phyloP scores from a whole-genome alignment of 768 basidiomycete genomes.

The Leucosporidium yakuticum region DNA sequence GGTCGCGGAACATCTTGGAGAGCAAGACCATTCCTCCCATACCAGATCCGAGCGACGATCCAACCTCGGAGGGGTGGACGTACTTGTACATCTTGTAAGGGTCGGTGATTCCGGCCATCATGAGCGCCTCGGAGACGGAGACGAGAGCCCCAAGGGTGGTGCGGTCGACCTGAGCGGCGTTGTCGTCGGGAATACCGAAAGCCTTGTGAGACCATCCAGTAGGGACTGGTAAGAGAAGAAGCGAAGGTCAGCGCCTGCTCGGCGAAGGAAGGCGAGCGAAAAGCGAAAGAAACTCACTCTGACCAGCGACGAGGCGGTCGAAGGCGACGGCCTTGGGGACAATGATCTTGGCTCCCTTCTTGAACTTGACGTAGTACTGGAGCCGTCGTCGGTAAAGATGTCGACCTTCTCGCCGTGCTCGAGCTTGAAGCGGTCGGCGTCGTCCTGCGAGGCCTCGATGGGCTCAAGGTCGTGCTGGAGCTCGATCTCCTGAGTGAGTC shows the following conservation, averaged over 20 bases:
- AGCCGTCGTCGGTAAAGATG: constrained; percentile 81
- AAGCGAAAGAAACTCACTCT: constrained; percentile 44
- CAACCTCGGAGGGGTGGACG: constrained; percentile 93
- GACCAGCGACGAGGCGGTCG: constrained; percentile 88
- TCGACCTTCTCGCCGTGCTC: constrained; percentile 97
- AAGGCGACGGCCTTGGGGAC: constrained; percentile 95
- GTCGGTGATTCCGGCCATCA: constrained; percentile 93
- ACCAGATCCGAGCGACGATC: constrained; percentile 87
- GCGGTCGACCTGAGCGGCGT: constrained; percentile 87
- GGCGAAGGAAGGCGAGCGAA: background rate
- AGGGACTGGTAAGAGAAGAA: constrained; percentile 50
- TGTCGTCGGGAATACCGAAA: constrained; percentile 95
- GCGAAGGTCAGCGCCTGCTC: background rate
- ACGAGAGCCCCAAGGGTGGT: constrained; percentile 91
- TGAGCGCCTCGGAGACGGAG: constrained; percentile 88
- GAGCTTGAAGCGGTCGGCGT: constrained; percentile 90
- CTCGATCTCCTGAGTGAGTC: constrained; percentile 95
- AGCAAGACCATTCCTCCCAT: constrained; percentile 78
- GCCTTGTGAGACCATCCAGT: constrained; percentile 96
- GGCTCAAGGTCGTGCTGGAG: constrained; percentile 94
- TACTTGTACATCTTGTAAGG: constrained; percentile 97
- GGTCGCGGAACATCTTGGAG: constrained; percentile 98
- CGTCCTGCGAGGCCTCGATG: constrained; percentile 81
- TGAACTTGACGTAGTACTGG: constrained; percentile 97
- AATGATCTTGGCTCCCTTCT: constrained; percentile 82